phyloP scores from a whole-genome alignment of 2,329 filamentous ascomycete genomes.

The Aplosporella prunicola region DNA sequence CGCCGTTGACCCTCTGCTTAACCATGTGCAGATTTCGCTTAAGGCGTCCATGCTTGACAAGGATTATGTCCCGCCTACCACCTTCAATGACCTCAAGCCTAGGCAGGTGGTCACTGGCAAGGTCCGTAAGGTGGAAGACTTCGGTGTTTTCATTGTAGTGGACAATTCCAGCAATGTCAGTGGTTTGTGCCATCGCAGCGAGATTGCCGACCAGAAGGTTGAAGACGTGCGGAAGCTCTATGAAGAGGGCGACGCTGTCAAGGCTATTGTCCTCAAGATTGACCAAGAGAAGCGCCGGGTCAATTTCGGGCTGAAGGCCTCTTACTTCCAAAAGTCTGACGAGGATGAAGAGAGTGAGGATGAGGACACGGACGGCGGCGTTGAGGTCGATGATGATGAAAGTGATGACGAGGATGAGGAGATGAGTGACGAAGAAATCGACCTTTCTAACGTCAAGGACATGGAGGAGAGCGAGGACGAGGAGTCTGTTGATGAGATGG shows the following conservation, averaged over 20 bases:
- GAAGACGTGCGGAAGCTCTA: slow-evolving; percentile 84
- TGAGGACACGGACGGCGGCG: slow-evolving; percentile 32
- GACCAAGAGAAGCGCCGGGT: slow-evolving; percentile 67
- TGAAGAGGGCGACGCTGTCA: slow-evolving; percentile 83
- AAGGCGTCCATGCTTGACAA: slow-evolving; percentile 77
- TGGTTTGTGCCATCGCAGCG: slow-evolving; percentile 81
- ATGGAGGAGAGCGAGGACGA: slow-evolving; percentile 22
- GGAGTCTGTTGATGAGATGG: slow-evolving; percentile 37
- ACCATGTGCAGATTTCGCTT: slow-evolving; percentile 74
- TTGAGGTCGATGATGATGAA: slow-evolving; percentile 39
- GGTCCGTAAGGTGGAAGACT: slow-evolving; percentile 87
- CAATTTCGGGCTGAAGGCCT: slow-evolving; percentile 86
- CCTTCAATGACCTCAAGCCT: slow-evolving; percentile 64
- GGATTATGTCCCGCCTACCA: slow-evolving; percentile 63
- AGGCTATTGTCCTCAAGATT: slow-evolving; percentile 76
- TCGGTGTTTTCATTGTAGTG: slow-evolving; percentile 86
- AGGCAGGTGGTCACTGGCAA: slow-evolving; percentile 83
- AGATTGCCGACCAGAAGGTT: slow-evolving; percentile 72
- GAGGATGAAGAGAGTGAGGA: slow-evolving; percentile 40
- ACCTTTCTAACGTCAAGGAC: slow-evolving; percentile 37
- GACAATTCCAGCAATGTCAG: slow-evolving; percentile 83
- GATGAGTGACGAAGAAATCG: slow-evolving; percentile 31
- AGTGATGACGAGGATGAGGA: slow-evolving; percentile 30
- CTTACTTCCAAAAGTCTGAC: slow-evolving; percentile 62
- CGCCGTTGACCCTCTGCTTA: slow-evolving; percentile 55